Percentiles rank a stretch among this genome's conserved stretches.
Conservation (phyloP, 257 asterid genomes). For the Salvia rosmarinus region DNA sequence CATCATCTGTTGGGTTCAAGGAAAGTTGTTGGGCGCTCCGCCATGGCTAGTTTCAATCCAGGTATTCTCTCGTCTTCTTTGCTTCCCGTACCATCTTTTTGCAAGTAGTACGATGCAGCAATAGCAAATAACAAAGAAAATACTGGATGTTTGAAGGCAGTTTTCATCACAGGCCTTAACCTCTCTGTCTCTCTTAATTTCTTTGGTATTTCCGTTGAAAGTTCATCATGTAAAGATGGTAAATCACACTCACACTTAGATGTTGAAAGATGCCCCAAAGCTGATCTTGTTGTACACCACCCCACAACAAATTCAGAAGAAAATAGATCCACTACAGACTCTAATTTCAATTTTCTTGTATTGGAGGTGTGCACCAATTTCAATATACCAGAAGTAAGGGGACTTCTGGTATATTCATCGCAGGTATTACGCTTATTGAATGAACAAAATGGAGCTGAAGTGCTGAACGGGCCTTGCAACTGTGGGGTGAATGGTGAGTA, state of each 20-base stretch:
- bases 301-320: conserved; percentile 36
- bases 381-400: conserved; percentile 28
- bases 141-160: background rate
- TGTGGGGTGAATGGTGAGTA: conserved; percentile 90
- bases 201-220: background rate
- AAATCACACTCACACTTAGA: conserved; percentile 33
- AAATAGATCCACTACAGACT: conserved; percentile 36
- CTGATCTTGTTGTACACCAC: conserved; percentile 43
- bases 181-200: background rate
- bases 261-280: conserved; percentile 43
- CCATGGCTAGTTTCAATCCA: conserved; percentile 49
- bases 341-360: conserved; percentile 62
- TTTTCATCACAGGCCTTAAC: background rate
- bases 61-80: conserved; percentile 39
- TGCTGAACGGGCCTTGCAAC: conserved; percentile 47
- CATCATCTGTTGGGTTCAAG: conserved; percentile 48
- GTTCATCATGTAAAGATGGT: conserved; percentile 44
- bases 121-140: conserved; percentile 1
- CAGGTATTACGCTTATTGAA: conserved; percentile 82
- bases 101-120: background rate
- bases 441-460: conserved; percentile 85
- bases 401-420: conserved; percentile 30
- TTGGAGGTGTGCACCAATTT: conserved; percentile 61
- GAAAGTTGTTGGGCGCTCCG: conserved; percentile 53
- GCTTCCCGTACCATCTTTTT: background rate